Evolutionary conservation across 1,284 basidiomycete species (phyloP).

Genomic region (Marasmius oreades): DNA sequence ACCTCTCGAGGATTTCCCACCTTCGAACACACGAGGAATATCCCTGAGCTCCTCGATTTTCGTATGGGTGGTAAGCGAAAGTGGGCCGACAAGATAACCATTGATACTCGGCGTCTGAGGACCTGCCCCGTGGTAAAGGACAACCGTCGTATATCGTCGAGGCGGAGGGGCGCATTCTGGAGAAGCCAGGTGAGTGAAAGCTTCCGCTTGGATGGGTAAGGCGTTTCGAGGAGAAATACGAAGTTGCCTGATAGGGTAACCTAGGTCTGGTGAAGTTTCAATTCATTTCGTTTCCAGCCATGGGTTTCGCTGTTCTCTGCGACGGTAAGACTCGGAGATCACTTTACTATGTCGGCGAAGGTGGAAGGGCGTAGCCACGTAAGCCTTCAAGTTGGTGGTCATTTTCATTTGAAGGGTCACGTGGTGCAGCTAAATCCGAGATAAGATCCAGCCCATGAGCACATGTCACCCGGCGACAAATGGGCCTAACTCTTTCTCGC

Average conservation of each 20-base stretch:
- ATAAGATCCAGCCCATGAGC: too few species aligned
- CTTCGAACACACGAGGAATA: conserved; percentile 43
- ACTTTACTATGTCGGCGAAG: too few species aligned
- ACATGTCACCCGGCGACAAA: too few species aligned
- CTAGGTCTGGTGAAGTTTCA: conserved; percentile 44
- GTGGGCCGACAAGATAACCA: conserved; percentile 56
- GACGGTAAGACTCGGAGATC: conserved; percentile 44
- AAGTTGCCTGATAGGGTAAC: conserved; percentile 41
- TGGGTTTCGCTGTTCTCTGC: conserved; percentile 42
- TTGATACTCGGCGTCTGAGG: conserved; percentile 39
- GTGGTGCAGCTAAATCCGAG: too few species aligned
- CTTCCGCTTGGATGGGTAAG: conserved; percentile 45
- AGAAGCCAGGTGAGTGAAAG: conserved; percentile 42
- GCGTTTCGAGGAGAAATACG: conserved; percentile 46
- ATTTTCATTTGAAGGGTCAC: too few species aligned
- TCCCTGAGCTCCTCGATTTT: conserved; percentile 37
- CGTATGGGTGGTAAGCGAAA: conserved; percentile 40
- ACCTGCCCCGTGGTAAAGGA: conserved; percentile 47
- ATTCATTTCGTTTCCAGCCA: conserved; percentile 42
- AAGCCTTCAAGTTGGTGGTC: too few species aligned
- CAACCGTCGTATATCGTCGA: conserved; percentile 39
- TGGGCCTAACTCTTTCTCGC: too few species aligned
- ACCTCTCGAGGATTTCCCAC: conserved; percentile 31
- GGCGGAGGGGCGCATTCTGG: conserved; percentile 26
- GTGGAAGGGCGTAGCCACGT: too few species aligned